A percentile compares a stretch with the other conserved stretches of the same genome.
phyloP scores from a whole-genome alignment of 768 basidiomycete genomes.

The Terana coerulea region DNA sequence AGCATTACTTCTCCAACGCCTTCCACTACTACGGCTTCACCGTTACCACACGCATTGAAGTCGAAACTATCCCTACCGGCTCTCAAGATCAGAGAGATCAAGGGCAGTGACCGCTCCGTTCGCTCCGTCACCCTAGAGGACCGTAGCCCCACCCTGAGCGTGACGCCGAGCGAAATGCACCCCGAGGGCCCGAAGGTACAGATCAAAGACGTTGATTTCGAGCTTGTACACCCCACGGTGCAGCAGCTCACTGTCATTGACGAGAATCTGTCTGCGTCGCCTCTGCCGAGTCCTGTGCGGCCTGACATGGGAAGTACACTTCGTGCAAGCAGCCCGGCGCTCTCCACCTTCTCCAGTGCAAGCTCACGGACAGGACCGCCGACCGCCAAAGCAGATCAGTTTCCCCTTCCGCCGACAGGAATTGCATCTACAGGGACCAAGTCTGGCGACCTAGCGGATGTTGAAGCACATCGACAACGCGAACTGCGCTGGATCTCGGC shows the following conservation, averaged over 20 bases:
- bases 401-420: neutral
- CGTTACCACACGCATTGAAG: slow-evolving; percentile 36
- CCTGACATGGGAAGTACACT: slow-evolving; percentile 17
- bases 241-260: slow-evolving; percentile 29
- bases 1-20: slow-evolving; percentile 38
- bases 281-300: slow-evolving; percentile 18
- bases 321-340: slow-evolving; percentile 28
- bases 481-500: slow-evolving; percentile 75
- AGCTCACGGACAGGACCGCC: slow-evolving; percentile 12
- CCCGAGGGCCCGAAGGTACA: slow-evolving; percentile 58
- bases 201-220: slow-evolving; percentile 79
- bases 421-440: too few relatives aligned
- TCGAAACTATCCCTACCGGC: slow-evolving; percentile 69
- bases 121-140: slow-evolving; percentile 29
- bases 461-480: slow-evolving; percentile 66
- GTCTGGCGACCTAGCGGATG: slow-evolving; percentile 8
- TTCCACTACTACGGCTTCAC: slow-evolving; percentile 36
- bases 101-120: slow-evolving; percentile 20
- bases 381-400: neutral
- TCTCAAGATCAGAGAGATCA: slow-evolving; percentile 51
- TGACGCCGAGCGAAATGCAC: slow-evolving; percentile 16
- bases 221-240: slow-evolving; percentile 57
- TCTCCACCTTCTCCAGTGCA: slow-evolving; percentile 23
- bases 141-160: slow-evolving; percentile 23
- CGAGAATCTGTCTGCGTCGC: slow-evolving; percentile 43